A percentile compares a stretch with the other conserved stretches of the same genome.
Evolutionary conservation across 208 protist genomes (phyloP).

Genomic region (Strigomonas galati): DNA sequence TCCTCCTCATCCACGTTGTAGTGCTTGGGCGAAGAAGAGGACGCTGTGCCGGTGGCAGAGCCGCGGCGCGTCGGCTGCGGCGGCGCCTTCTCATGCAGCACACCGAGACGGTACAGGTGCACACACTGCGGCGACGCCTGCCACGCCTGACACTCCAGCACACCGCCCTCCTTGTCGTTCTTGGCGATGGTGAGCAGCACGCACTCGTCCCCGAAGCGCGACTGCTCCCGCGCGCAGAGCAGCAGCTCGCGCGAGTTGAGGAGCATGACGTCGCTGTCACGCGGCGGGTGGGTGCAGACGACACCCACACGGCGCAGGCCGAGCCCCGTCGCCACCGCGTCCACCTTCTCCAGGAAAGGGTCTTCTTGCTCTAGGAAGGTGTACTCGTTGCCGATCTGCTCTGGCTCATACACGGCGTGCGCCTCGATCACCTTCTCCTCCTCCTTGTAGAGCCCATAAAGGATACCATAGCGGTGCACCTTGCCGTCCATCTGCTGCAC

Average conservation of each 20-base stretch:
- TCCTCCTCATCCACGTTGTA: background rate
- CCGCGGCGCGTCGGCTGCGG: slow-evolving; percentile 1
- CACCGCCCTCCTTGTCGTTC: slow-evolving; percentile 20
- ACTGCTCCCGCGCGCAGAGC: slow-evolving; percentile 81
- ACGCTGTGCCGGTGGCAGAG: background rate
- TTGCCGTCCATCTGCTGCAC: slow-evolving; percentile 65
- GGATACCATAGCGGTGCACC: slow-evolving; percentile 79
- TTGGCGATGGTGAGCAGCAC: slow-evolving; percentile 79
- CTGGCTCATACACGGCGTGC: slow-evolving; percentile 86
- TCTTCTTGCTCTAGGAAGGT: slow-evolving; percentile 50
- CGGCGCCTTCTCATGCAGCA: slow-evolving; percentile 44
- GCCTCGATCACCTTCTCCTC: slow-evolving; percentile 45
- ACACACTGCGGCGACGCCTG: slow-evolving; percentile 86
- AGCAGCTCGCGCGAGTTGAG: slow-evolving; percentile 63
- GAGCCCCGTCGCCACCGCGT: slow-evolving; percentile 54
- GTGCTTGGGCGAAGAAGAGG: background rate
- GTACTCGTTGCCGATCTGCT: slow-evolving; percentile 63
- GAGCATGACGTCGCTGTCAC: slow-evolving; percentile 34
- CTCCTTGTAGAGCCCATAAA: slow-evolving; percentile 76
- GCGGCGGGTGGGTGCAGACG: slow-evolving; percentile 74
- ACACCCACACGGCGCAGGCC: slow-evolving; percentile 78
- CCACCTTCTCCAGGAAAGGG: slow-evolving; percentile 35
- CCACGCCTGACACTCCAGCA: slow-evolving; percentile 79
- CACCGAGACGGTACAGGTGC: slow-evolving; percentile 69
- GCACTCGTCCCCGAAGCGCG: slow-evolving; percentile 81